Evolutionary conservation across 179 eudicot species (phyloP), one percentile per base, ranked within the genome.

Genomic region (Silene coronaria): DNA sequence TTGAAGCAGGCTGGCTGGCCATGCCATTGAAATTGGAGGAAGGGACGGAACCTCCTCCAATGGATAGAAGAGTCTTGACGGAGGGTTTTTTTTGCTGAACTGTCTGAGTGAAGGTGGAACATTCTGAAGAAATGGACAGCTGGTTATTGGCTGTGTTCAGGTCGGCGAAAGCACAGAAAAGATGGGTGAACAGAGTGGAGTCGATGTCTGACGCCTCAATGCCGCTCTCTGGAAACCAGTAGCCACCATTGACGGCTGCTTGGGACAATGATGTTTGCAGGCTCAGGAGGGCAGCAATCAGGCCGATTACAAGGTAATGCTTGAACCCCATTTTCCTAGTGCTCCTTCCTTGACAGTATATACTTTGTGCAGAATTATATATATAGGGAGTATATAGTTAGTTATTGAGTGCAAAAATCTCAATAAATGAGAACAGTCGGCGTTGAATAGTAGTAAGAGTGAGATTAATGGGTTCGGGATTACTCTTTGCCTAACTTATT

Each of bases 151-250:
- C 19, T 26, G 80, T 53, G 36, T 90, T 55, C 75, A 51, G 68
- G 1, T 26, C 72, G 77, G 82, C 92, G 32, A 90, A 90, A 17
- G 89, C 91, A 61, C 89, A 90, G 51, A 90, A 86, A 48, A 90
- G 84, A 65, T 88, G 95, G 34, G 90, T 88, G 86, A 88, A 90
- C 32, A 88, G 87, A 14, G 92, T 78, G n/a, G 95, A 82, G 46
- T 90, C 81, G 1, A 90, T 86, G 75, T 71, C 66, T 0, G 87
- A 68, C 19, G 80, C 78, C 0, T 67, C 9, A 0, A 88, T 38
- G 9, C 83, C 87, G 21, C 89, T 83, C 10, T 75, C 89, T 0
- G 82, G 84, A 28, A 84, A 80, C 89, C 91, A 89, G 42, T 89
- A 89, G 30, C 84, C 91, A 0, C 78, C 88, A 16, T 81, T 70